phyloP scores from a whole-genome alignment of 116 monocot genomes.

The Cymodocea nodosa region DNA sequence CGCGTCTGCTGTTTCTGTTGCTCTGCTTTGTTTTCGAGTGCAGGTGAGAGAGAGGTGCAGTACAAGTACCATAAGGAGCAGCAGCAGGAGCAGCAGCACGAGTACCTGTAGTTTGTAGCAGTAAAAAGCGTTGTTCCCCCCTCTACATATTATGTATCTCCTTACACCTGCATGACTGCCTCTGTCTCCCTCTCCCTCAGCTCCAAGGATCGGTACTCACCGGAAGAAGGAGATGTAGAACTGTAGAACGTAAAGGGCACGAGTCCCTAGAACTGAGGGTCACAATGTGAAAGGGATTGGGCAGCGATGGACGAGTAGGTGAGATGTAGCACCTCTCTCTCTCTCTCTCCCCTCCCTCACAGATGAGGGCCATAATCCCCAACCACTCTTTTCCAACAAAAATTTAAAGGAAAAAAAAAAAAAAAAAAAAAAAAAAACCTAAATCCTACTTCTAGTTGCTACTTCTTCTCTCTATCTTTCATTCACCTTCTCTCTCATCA shows the following conservation, averaged over 20 bases:
- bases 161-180: no score
- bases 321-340: no score
- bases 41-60: background rate
- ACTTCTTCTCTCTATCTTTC: background rate
- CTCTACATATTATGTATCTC: no score
- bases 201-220: background rate
- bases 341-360: no score
- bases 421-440: no score
- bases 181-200: background rate
- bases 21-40: constrained; percentile 2
- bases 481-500: background rate
- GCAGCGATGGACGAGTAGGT: constrained; percentile 4
- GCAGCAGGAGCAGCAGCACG: background rate
- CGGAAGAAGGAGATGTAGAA: background rate
- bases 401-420: no score
- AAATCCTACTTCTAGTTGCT: no score
- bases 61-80: background rate
- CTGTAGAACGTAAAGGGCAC: background rate
- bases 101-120: constrained; percentile 2
- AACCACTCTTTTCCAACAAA: background rate
- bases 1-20: background rate
- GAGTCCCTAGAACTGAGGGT: constrained; percentile 7
- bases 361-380: background rate
- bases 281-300: background rate
- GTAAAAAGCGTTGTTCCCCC: background rate